phyloP scores from a whole-genome alignment of 768 basidiomycete species.

The Tulasnella calospora region DNA sequence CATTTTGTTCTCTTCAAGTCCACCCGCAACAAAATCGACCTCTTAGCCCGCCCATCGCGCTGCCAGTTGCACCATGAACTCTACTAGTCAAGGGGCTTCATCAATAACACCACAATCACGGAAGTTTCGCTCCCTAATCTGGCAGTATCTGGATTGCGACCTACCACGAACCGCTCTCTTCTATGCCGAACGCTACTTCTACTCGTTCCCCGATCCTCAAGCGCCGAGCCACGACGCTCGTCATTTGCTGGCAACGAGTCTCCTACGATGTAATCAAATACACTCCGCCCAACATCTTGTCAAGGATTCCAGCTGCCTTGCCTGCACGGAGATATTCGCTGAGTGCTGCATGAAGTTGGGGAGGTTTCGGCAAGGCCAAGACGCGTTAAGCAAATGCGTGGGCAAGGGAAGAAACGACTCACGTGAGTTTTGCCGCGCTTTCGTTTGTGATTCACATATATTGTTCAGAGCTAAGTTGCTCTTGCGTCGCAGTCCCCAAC shows the following conservation, averaged over 20 bases:
- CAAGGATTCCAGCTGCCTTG: constrained; percentile 59
- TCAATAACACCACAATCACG: neutral
- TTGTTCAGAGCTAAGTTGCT: neutral
- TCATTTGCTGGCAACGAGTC: constrained; percentile 75
- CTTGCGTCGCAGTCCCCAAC: neutral
- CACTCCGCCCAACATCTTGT: constrained; percentile 72
- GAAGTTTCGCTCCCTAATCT: constrained; percentile 49
- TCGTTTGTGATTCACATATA: constrained; percentile 1
- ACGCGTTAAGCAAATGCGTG: constrained; percentile 30
- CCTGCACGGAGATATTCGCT: constrained; percentile 75
- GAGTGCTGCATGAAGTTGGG: constrained; percentile 68
- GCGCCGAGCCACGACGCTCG: constrained; percentile 70
- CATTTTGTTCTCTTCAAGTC: neutral
- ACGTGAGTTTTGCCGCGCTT: neutral
- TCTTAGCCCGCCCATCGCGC: neutral
- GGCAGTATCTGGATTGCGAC: constrained; percentile 79
- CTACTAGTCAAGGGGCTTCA: neutral
- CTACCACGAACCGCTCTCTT: constrained; percentile 77
- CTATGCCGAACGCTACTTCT: constrained; percentile 80
- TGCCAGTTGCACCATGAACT: neutral
- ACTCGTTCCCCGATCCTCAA: constrained; percentile 45
- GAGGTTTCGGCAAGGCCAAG: constrained; percentile 63
- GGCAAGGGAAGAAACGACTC: constrained; percentile 48
- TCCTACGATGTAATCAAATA: constrained; percentile 63
- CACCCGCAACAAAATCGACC: neutral